These are phyloP conservation scores for Saccharum officinarum DNA, from an alignment of 176 grass and related monocot genomes.

Conservation along the genomic window DNA sequence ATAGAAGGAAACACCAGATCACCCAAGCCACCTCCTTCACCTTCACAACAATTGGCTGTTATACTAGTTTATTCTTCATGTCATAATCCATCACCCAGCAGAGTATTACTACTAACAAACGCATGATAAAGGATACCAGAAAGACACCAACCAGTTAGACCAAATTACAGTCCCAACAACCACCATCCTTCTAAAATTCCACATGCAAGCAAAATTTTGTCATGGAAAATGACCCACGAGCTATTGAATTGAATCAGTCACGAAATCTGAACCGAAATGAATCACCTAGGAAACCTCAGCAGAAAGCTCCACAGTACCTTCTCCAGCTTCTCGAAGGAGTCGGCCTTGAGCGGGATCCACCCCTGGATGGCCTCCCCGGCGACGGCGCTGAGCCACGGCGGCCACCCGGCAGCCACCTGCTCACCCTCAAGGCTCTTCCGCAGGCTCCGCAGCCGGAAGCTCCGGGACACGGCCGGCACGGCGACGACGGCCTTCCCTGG, in stretches of 20 bases:
- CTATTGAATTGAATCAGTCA: slow-evolving; percentile 29
- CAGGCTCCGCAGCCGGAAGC: slow-evolving; percentile 69
- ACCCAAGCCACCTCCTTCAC: neutral
- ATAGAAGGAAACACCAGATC: slow-evolving; percentile 32
- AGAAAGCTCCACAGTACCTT: slow-evolving; percentile 56
- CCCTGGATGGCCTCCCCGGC: slow-evolving; percentile 94
- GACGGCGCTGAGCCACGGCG: slow-evolving; percentile 82
- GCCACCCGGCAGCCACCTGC: slow-evolving; percentile 97
- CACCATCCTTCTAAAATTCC: neutral
- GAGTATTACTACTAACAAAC: slow-evolving; percentile 21
- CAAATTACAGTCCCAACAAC: slow-evolving; percentile 34
- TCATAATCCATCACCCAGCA: slow-evolving; percentile 40
- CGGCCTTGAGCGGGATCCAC: slow-evolving; percentile 87
- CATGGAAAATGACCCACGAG: slow-evolving; percentile 44
- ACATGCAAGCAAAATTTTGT: slow-evolving; percentile 11
- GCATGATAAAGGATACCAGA: slow-evolving; percentile 1
- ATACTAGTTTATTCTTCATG: slow-evolving; percentile 33
- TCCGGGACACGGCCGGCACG: slow-evolving; percentile 32
- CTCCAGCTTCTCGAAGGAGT: slow-evolving; percentile 89
- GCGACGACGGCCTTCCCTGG: slow-evolving; percentile 33
- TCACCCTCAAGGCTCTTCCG: slow-evolving; percentile 88
- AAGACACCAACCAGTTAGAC: slow-evolving; percentile 28
- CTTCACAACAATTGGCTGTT: neutral
- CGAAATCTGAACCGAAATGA: slow-evolving; percentile 27
- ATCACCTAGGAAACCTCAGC: too few relatives aligned